Percentiles rank a stretch among this genome's conserved stretches.
Conservation (phyloP, 2,329 filamentous ascomycete species). For the Sclerotinia minor region DNA sequence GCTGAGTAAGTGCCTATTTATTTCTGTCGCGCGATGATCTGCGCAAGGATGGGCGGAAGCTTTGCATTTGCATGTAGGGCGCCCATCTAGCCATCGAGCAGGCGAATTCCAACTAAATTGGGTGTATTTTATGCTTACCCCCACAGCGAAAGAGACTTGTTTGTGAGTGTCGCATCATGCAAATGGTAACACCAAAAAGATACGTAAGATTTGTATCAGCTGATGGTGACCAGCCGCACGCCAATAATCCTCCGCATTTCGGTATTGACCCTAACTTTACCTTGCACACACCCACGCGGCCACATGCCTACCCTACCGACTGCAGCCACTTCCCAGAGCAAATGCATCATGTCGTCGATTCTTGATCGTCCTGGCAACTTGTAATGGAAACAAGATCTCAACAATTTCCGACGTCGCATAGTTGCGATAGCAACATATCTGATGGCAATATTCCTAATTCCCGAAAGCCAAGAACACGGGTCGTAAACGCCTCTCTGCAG, state of each 20-base stretch:
- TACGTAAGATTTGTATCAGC: constrained; percentile 11
- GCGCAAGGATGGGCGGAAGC: background rate
- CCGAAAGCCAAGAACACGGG: constrained; percentile 1
- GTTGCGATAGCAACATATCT: constrained; percentile 21
- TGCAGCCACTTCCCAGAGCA: constrained; percentile 13
- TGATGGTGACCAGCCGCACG: constrained; percentile 3
- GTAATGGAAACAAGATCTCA: background rate
- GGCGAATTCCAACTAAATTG: background rate
- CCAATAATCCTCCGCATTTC: background rate
- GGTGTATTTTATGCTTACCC: background rate
- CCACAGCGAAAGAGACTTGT: constrained; percentile 1
- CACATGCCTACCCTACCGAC: background rate
- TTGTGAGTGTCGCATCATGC: background rate
- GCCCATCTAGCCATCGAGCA: background rate
- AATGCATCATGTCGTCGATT: background rate
- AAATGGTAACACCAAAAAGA: background rate
- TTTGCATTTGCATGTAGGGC: background rate
- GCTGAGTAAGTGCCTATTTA: background rate
- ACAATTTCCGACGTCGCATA: background rate
- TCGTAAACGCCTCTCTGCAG: background rate
- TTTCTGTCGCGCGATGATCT: background rate
- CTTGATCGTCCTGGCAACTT: background rate
- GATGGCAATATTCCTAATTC: background rate
- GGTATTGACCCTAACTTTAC: background rate
- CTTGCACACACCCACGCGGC: background rate